Evolutionary conservation across 352 stramenopile genomes (phyloP), one percentile per base, ranked within the genome.

Genomic region (Pythium aquatile): DNA sequence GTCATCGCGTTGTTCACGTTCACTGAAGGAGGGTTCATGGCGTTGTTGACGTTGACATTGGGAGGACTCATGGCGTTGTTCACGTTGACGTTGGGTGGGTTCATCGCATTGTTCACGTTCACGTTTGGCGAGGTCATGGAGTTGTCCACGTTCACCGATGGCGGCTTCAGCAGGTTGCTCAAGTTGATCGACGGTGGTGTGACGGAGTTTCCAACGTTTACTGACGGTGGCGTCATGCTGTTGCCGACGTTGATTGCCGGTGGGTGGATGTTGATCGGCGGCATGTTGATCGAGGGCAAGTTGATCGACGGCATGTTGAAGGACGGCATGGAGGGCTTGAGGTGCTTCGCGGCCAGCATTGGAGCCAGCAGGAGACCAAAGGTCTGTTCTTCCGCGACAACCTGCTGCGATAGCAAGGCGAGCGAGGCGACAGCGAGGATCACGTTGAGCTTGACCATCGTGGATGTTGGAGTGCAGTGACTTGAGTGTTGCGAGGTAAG

Each of bases 41-140:
- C 26, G 46, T 35, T 46, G 29, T 48, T 55, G 24, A 63, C 56
- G 30, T 30, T 44, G 40, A 32, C 10, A 8, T 54, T 54, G 8
- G 47, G 20, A 13, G 20, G 20, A n/a, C 2, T 54, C 20, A 54
- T 54, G 14, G 20, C 28, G 16, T 54, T 54, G 47, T 54, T 54
- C 11, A 55, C 56, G 56, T 63, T 63, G 8, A 60, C 54, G 7
- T 39, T 51, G 10, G 54, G 20, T 39, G 54, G 20, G n/a, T n/a
- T 26, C 17, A 46, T n/a, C 35, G 33, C 24, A 17, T 51, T 61
- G 56, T 55, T 63, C 9, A 60, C 35, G 11, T 44, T 44, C 1
- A 63, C 32, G 10, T 39, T 44, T 2, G 54, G 35, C 3, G 54
- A 16, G 3, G n/a, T 26, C 9, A 35, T 11, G 35, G 5, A 13